Base-by-base conservation (phyloP, 768 basidiomycete genomes). In the Piloderma croceum region DNA sequence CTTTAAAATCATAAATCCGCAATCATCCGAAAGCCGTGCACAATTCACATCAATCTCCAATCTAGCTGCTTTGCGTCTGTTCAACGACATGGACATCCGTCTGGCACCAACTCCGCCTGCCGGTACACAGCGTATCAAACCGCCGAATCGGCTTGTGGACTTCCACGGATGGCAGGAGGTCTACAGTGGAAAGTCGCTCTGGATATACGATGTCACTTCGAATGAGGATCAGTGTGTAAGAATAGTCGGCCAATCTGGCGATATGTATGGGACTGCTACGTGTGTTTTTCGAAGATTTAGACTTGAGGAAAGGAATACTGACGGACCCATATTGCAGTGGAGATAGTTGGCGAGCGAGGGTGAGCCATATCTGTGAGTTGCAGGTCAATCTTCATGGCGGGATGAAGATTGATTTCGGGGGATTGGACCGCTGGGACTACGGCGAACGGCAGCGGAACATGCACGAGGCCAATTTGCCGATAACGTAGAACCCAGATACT, bases 291-390 rank as follows among this genome's bases (percentile, higher is more conserved):
- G 5, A 11, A 36, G 43, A 1, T 17, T 27, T 39, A 39, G 9
- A 9, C 23, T 20, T 27, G 29, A 15, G 38, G 13, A 23, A 11
- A 9, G 29, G n/a, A 9, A 20, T 24, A 6, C 31, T 31, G 15
- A 47, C 10, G 29, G 24, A 17, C 17, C 22, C n/a, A 3, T 31
- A 18, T 31, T 27, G 7, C 56, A 90, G 87, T 24, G 87, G 76
- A 17, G 87, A 90, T 52, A 90, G 84, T 49, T 90, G 86, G 85
- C 76, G 87, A 15, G 81, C 81, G 9, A 69, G 79, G 34, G 81
- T 71, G 2, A 65, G 77, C 18, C 83, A 84, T 52, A 74, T 89
- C 5, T 74, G 71, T 44, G 85, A 88, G 58, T 65, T 89, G 25
- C 85, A 87, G 51, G 75, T 81, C 50, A 81, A 74, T 48, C 68